Percentiles rank a stretch among this genome's conserved stretches.
phyloP scores from a whole-genome alignment of 768 basidiomycete genomes.

The Boletus edulis region DNA sequence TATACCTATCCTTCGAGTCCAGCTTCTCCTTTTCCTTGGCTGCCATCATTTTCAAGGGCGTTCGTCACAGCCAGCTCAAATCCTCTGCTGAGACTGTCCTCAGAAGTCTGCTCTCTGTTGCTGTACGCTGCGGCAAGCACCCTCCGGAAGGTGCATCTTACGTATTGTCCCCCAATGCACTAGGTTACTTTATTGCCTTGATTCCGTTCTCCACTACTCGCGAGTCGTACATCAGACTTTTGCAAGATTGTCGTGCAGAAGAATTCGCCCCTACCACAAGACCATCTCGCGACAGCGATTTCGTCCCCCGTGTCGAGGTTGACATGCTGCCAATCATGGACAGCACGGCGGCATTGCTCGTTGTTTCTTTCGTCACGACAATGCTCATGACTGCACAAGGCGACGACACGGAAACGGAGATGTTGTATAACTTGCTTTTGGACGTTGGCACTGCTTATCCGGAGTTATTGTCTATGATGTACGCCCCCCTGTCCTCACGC shows the following conservation, averaged over 20 bases:
- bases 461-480: conserved; percentile 72
- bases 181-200: conserved; percentile 80
- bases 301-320: conserved; percentile 53
- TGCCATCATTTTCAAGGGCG: conserved; percentile 81
- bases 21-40: conserved; percentile 83
- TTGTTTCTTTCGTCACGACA: conserved; percentile 70
- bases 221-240: conserved; percentile 54
- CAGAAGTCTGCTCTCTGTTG: conserved; percentile 60
- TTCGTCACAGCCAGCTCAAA: conserved; percentile 64
- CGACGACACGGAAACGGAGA: conserved; percentile 78
- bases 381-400: conserved; percentile 75
- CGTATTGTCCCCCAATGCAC: conserved; percentile 53
- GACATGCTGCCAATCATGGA: conserved; percentile 63
- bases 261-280: conserved; percentile 39
- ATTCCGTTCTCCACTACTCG: conserved; percentile 64
- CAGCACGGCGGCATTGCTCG: conserved; percentile 62
- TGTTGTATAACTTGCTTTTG: conserved; percentile 73
- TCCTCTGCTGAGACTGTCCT: conserved; percentile 61
- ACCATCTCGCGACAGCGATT: conserved; percentile 39
- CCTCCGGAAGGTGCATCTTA: conserved; percentile 40
- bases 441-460: conserved; percentile 68
- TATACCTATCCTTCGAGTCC: conserved; percentile 73
- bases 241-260: conserved; percentile 62
- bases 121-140: conserved; percentile 42
- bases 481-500: conserved; percentile 33